Conservation (phyloP, 2,329 filamentous ascomycete genomes). For the Colletotrichum musae region DNA sequence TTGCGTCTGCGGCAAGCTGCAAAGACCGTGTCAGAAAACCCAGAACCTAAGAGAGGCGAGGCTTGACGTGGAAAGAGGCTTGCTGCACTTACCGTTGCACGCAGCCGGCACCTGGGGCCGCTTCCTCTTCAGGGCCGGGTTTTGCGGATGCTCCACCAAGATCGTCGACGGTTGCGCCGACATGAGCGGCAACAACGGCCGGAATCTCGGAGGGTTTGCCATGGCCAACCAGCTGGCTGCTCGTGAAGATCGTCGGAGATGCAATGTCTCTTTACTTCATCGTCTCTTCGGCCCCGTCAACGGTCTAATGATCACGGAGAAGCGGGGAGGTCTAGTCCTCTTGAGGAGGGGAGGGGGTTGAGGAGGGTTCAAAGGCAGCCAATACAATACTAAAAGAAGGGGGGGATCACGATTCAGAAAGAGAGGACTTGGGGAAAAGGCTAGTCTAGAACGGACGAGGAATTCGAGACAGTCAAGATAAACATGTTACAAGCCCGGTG, state of each 20-base stretch:
- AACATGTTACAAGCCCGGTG: too few species aligned
- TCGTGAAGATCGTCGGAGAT: too few species aligned
- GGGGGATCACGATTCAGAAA: too few species aligned
- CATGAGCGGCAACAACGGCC: conserved; percentile 17
- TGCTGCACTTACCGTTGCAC: conserved; percentile 11
- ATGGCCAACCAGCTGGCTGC: background rate
- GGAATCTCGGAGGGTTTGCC: background rate
- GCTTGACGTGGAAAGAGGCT: too few species aligned
- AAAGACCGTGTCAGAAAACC: background rate
- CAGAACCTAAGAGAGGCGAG: too few species aligned
- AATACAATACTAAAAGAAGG: too few species aligned
- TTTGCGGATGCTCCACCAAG: too few species aligned
- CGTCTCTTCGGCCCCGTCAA: background rate
- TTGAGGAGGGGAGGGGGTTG: background rate
- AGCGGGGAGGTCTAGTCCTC: background rate
- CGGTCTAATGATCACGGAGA: conserved; percentile 12
- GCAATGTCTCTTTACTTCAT: too few species aligned
- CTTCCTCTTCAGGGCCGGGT: conserved; percentile 14
- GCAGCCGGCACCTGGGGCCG: conserved; percentile 17
- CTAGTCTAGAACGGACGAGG: too few species aligned
- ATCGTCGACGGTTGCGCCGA: background rate
- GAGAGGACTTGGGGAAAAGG: too few species aligned
- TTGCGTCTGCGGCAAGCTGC: conserved; percentile 25
- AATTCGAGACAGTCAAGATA: too few species aligned
- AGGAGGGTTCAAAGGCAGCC: too few species aligned